Evolutionary conservation across 2,329 filamentous ascomycete genomes (phyloP).

Genomic region (Colletotrichum shisoi): DNA sequence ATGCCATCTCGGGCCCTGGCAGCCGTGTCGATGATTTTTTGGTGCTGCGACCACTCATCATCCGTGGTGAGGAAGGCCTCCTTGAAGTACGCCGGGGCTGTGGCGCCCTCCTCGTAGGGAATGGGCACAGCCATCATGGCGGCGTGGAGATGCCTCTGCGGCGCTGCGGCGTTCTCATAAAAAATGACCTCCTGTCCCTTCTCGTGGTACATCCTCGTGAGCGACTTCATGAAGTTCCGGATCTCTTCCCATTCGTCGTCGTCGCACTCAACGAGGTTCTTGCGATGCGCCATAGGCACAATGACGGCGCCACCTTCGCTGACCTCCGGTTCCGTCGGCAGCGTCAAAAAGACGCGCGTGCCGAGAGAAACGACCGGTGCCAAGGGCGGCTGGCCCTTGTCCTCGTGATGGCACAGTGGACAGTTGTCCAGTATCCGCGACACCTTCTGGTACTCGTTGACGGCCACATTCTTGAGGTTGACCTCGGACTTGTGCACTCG

Average conservation of each 20-base stretch:
- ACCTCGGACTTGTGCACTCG: conserved; percentile 87
- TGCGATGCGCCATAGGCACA: conserved; percentile 84
- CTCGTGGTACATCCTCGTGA: conserved; percentile 93
- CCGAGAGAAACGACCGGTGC: conserved; percentile 87
- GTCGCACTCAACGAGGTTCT: conserved; percentile 94
- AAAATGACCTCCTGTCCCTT: conserved; percentile 93
- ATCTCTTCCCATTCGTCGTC: conserved; percentile 99
- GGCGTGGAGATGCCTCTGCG: conserved; percentile 80
- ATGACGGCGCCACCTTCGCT: conserved; percentile 85
- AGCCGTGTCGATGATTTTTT: conserved; percentile 89
- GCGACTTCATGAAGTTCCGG: conserved; percentile 97
- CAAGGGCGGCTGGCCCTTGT: conserved; percentile 73
- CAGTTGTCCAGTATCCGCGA: conserved; percentile 86
- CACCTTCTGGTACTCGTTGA: conserved; percentile 88
- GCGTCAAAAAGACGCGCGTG: conserved; percentile 85
- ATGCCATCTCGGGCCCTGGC: conserved; percentile 70
- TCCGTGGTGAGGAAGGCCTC: conserved; percentile 90
- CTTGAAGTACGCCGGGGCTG: conserved; percentile 90
- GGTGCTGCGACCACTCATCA: conserved; percentile 95
- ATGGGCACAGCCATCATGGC: conserved; percentile 86
- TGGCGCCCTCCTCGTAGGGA: conserved; percentile 89
- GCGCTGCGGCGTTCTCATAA: conserved; percentile 93
- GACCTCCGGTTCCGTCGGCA: conserved; percentile 89
- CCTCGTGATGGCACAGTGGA: conserved; percentile 91
- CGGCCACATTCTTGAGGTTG: conserved; percentile 85